Percentiles rank a stretch among this genome's conserved stretches.
These are phyloP conservation scores for Rachicladosporium sp. DNA, from an alignment of 2,329 filamentous ascomycete genomes.

Conservation along the genomic window DNA sequence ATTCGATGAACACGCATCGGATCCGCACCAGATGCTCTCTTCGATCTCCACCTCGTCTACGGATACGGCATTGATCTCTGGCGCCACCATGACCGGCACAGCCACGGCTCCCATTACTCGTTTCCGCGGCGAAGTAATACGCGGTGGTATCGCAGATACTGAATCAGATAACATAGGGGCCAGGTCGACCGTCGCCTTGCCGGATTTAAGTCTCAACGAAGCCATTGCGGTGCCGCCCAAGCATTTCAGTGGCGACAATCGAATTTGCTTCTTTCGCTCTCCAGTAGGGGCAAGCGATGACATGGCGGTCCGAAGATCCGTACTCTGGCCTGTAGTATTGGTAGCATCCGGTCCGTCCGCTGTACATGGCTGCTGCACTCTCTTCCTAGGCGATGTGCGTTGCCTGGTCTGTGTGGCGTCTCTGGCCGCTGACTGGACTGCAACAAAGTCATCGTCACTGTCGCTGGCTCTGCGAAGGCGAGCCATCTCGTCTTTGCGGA, in stretches of 20 bases:
- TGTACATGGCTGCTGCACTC: not conserved
- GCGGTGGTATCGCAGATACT: slow-evolving; percentile 1
- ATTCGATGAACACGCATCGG: slow-evolving; percentile 10
- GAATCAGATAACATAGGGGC: not conserved
- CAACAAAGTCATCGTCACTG: too few relatives aligned
- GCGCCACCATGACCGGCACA: slow-evolving; percentile 3
- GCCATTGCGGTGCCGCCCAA: slow-evolving; percentile 3
- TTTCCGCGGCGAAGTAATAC: slow-evolving; percentile 1
- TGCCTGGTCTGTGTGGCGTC: slow-evolving; percentile 2
- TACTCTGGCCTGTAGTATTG: not conserved
- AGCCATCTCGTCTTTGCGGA: too few relatives aligned
- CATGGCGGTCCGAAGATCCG: not conserved
- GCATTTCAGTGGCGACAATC: slow-evolving; percentile 10
- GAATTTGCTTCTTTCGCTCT: slow-evolving; percentile 7
- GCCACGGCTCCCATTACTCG: slow-evolving; percentile 1
- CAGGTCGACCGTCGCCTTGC: slow-evolving; percentile 5
- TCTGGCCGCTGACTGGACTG: too few relatives aligned
- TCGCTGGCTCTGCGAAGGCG: too few relatives aligned
- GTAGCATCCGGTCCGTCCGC: not conserved
- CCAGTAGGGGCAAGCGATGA: not conserved
- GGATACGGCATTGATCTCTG: too few relatives aligned
- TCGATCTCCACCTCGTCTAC: slow-evolving; percentile 19
- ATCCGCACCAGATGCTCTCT: slow-evolving; percentile 24
- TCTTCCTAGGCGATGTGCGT: slow-evolving; percentile 3
- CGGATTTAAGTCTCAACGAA: slow-evolving; percentile 2